Conservation (phyloP, 2,329 filamentous ascomycete species). For the Lasiodiplodia hormozganensis region DNA sequence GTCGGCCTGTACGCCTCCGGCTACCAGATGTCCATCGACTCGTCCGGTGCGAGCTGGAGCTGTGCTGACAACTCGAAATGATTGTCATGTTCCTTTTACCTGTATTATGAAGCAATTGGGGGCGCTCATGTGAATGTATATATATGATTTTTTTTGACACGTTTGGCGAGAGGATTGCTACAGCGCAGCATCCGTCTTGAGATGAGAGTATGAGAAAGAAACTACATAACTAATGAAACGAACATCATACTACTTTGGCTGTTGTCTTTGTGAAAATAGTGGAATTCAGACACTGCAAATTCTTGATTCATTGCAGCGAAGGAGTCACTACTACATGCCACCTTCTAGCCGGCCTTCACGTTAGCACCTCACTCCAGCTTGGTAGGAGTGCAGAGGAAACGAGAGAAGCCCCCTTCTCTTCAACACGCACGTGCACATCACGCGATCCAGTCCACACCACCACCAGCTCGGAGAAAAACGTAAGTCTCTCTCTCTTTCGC, state of each 20-base stretch:
- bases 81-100: not conserved
- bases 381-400: not conserved
- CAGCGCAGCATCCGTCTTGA: not conserved
- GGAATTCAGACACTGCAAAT: no score
- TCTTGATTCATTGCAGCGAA: not conserved
- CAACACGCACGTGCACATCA: not conserved
- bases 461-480: not conserved
- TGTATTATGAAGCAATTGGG: not conserved
- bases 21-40: constrained; percentile 18
- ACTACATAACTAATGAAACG: constrained; percentile 5
- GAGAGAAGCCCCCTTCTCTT: not conserved
- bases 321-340: not conserved
- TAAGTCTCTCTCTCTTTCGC: no score
- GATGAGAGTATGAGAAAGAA: constrained; percentile 4
- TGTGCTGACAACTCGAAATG: constrained; percentile 27
- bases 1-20: constrained; percentile 51
- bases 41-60: constrained; percentile 21
- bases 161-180: not conserved
- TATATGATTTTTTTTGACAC: not conserved
- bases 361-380: not conserved
- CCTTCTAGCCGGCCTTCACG: not conserved
- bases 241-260: not conserved
- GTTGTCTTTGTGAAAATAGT: not conserved
- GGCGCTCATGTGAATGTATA: not conserved
- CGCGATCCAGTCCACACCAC: no score